Evolutionary conservation across 441 rosid genomes (phyloP).

Genomic region (Populus hybrid): DNA sequence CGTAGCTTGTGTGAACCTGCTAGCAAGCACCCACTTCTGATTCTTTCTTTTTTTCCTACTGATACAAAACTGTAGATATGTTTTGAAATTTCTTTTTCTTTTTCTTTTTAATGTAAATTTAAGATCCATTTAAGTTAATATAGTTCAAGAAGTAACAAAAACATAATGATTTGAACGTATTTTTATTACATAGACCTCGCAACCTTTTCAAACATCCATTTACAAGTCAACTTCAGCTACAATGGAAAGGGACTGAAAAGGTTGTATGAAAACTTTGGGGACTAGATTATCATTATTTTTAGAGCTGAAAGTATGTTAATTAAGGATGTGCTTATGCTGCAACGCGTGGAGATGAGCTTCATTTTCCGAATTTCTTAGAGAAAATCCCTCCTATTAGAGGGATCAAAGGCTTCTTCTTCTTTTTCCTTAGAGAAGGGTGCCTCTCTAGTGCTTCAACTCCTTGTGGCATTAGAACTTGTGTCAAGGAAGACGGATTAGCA

Average conservation of each 20-base stretch:
- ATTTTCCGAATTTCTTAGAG: conserved; percentile 49
- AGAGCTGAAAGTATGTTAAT: background rate
- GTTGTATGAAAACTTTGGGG: background rate
- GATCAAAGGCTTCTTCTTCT: conserved; percentile 71
- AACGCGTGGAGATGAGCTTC: conserved; percentile 18
- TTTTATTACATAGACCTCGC: background rate
- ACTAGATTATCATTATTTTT: background rate
- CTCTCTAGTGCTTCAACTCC: conserved; percentile 51
- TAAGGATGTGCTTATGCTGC: background rate
- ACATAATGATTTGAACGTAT: background rate
- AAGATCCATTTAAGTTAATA: background rate
- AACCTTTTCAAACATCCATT: background rate
- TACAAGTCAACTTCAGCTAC: background rate
- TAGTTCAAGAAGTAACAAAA: background rate
- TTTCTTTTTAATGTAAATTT: background rate
- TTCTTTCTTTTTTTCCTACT: background rate
- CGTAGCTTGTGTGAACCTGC: background rate
- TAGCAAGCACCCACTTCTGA: background rate
- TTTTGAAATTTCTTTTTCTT: background rate
- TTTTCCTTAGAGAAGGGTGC: conserved; percentile 70
- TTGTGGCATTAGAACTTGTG: conserved; percentile 36
- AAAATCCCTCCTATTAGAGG: conserved; percentile 78
- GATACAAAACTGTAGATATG: background rate
- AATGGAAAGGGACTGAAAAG: background rate
- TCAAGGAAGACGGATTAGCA: conserved; percentile 28